These are phyloP conservation scores for Penicillium corylophilum DNA, from an alignment of 2,329 filamentous ascomycete species.

Conservation along the genomic window DNA sequence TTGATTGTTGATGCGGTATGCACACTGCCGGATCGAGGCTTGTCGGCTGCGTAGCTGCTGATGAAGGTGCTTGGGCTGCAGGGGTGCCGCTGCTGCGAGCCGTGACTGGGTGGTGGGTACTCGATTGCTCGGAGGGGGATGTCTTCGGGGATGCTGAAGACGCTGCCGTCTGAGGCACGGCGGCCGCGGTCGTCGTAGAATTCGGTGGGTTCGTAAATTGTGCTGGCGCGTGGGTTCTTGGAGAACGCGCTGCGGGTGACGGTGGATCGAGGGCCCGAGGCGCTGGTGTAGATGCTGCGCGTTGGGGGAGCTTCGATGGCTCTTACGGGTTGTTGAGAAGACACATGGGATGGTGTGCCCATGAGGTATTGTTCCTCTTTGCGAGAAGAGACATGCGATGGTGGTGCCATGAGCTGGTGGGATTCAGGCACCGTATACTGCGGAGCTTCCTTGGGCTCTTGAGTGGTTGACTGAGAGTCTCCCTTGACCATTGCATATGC, in stretches of 20 bases:
- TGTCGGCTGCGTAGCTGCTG: slow-evolving; percentile 42
- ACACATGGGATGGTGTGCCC: slow-evolving; percentile 23
- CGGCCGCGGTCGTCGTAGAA: slow-evolving; percentile 33
- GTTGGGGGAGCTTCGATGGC: slow-evolving; percentile 36
- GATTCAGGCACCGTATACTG: slow-evolving; percentile 28
- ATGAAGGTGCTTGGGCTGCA: slow-evolving; percentile 42
- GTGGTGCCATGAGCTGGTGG: slow-evolving; percentile 22
- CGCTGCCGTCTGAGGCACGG: slow-evolving; percentile 38
- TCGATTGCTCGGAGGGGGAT: slow-evolving; percentile 42
- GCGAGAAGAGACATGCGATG: slow-evolving; percentile 24
- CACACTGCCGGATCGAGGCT: slow-evolving; percentile 31
- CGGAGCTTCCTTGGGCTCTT: slow-evolving; percentile 23
- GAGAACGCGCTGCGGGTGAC: slow-evolving; percentile 37
- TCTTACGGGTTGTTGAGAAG: slow-evolving; percentile 22
- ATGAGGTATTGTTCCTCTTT: slow-evolving; percentile 23
- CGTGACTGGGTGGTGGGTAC: slow-evolving; percentile 31
- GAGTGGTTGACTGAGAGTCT: slow-evolving; percentile 41
- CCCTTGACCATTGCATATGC: slow-evolving; percentile 71
- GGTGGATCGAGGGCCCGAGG: slow-evolving; percentile 30
- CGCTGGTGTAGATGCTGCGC: slow-evolving; percentile 22
- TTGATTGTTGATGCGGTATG: slow-evolving; percentile 40
- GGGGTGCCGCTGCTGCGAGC: slow-evolving; percentile 22
- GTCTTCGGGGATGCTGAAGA: slow-evolving; percentile 36
- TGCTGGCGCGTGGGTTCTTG: slow-evolving; percentile 43
- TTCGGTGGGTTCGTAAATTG: slow-evolving; percentile 42